Conservation (phyloP, 192 early-diverging fungal genomes). For the Coemansia sp. region DNA sequence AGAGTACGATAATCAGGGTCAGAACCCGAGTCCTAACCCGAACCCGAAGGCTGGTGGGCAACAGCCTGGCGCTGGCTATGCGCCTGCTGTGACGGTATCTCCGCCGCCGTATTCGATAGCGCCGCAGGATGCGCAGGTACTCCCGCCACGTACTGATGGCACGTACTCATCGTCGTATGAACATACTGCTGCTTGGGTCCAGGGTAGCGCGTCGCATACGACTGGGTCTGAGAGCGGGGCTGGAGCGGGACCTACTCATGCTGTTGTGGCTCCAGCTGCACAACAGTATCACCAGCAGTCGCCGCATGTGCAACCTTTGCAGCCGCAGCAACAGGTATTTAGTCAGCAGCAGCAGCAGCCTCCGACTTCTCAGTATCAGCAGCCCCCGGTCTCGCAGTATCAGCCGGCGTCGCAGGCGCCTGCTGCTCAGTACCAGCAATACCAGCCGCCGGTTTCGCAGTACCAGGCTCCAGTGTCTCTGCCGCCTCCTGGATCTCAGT, state of each 20-base stretch:
- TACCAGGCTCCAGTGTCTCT: constrained; percentile 10
- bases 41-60: background rate
- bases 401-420: constrained; percentile 6
- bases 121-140: background rate
- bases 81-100: constrained; percentile 1
- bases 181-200: constrained; percentile 55
- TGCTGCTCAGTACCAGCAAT: constrained; percentile 5
- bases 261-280: background rate
- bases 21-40: background rate
- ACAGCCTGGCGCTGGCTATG: background rate
- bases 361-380: background rate
- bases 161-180: constrained; percentile 58
- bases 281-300: constrained; percentile 9
- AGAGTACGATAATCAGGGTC: constrained; percentile 22
- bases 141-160: constrained; percentile 47
- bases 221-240: constrained; percentile 38
- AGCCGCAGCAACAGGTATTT: constrained; percentile 6
- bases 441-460: constrained; percentile 11
- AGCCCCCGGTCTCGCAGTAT: constrained; percentile 15
- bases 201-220: constrained; percentile 39
- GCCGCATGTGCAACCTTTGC: background rate
- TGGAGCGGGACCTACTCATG: constrained; percentile 8
- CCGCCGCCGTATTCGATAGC: constrained; percentile 48
- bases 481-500: constrained; percentile 14
- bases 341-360: constrained; percentile 17